A percentile compares a stretch with the other conserved stretches of the same genome.
These are phyloP conservation scores for Penicillium sp. DNA, from an alignment of 2,329 filamentous ascomycete species.

Conservation along the genomic window DNA sequence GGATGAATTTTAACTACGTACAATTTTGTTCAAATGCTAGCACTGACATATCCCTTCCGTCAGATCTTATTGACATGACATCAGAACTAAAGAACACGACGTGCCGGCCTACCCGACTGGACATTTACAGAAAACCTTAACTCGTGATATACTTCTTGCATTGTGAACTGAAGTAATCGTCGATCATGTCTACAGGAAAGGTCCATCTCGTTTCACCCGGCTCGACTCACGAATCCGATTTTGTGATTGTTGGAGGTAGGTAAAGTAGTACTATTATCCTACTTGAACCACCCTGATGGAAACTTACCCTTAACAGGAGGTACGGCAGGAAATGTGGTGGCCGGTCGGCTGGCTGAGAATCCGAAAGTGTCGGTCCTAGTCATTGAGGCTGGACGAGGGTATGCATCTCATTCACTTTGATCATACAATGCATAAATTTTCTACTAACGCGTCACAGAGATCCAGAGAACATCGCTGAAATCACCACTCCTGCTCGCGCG, in stretches of 20 bases:
- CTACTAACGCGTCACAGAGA: conserved; percentile 29
- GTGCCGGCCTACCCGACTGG: background rate
- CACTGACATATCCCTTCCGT: background rate
- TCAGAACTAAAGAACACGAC: background rate
- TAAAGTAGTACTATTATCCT: background rate
- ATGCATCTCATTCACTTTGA: background rate
- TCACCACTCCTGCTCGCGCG: conserved; percentile 57
- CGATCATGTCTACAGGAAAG: background rate
- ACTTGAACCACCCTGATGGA: no score
- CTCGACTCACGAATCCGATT: conserved; percentile 13
- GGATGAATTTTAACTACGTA: no score
- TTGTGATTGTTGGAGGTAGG: conserved; percentile 29
- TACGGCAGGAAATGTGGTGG: conserved; percentile 50
- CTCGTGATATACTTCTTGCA: background rate
- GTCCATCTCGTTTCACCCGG: background rate
- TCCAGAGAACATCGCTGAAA: conserved; percentile 50
- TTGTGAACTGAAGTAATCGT: background rate
- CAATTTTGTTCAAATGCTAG: background rate
- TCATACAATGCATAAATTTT: background rate
- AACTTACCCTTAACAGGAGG: conserved; percentile 23
- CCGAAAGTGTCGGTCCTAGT: conserved; percentile 38
- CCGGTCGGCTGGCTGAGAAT: conserved; percentile 53
- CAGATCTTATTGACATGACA: background rate
- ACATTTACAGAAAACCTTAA: background rate
- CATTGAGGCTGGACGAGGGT: conserved; percentile 22